These are phyloP conservation scores for Leishmania arabica DNA, from an alignment of 208 protist species.

Conservation along the genomic window DNA sequence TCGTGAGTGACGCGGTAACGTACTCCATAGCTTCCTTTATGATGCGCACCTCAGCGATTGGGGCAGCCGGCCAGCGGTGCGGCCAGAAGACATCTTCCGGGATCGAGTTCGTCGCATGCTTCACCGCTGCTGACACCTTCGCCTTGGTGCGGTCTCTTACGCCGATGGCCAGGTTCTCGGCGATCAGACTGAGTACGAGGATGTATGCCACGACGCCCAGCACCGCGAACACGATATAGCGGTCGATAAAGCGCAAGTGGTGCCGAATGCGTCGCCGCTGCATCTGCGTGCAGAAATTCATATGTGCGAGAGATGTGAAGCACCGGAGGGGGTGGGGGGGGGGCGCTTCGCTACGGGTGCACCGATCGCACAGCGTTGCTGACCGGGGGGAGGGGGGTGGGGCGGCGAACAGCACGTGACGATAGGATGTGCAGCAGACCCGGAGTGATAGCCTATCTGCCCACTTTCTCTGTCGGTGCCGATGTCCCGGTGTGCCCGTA, in stretches of 20 bases:
- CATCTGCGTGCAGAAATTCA: neutral
- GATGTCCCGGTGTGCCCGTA: neutral
- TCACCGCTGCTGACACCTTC: neutral
- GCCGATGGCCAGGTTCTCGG: slow-evolving; percentile 16
- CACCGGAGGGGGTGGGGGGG: slow-evolving; percentile 1
- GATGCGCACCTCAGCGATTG: slow-evolving; percentile 23
- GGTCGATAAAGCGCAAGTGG: slow-evolving; percentile 25
- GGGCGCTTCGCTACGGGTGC: neutral
- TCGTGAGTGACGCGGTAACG: slow-evolving; percentile 8
- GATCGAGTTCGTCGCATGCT: neutral
- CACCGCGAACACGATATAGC: slow-evolving; percentile 34
- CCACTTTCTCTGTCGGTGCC: neutral
- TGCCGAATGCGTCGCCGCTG: slow-evolving; percentile 11
- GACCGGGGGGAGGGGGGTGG: neutral
- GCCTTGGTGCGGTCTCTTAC: slow-evolving; percentile 8
- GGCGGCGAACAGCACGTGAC: neutral
- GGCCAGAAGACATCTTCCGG: slow-evolving; percentile 17
- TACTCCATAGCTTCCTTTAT: slow-evolving; percentile 23
- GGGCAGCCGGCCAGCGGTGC: slow-evolving; percentile 19
- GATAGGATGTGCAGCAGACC: neutral
- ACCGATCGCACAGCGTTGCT: neutral
- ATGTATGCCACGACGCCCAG: slow-evolving; percentile 33
- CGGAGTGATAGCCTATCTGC: neutral
- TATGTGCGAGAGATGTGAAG: slow-evolving; percentile 11
- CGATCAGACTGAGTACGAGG: slow-evolving; percentile 25